phyloP scores from a whole-genome alignment of 2,329 filamentous ascomycete genomes.

The Diaporthe ampelina region DNA sequence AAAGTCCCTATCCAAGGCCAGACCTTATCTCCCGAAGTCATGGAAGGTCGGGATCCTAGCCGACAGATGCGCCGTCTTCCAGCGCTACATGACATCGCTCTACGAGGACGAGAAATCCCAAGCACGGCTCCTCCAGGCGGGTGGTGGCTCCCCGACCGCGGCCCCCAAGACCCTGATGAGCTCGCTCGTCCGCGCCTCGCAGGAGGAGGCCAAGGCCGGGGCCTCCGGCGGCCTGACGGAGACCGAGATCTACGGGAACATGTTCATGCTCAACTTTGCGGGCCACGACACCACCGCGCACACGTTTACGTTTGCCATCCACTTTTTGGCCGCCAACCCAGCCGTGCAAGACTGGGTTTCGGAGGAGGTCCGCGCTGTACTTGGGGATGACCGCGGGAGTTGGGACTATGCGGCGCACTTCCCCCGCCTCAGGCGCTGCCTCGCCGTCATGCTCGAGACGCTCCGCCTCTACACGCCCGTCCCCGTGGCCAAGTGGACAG shows the following conservation, averaged over 20 bases:
- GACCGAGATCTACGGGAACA: conserved; percentile 62
- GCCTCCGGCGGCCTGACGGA: conserved; percentile 50
- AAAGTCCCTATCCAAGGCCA: neutral
- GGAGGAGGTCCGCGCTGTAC: conserved; percentile 53
- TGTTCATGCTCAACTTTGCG: conserved; percentile 63
- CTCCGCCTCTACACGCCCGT: conserved; percentile 57
- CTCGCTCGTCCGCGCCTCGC: conserved; percentile 25
- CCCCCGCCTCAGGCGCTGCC: conserved; percentile 56
- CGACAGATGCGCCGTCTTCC: conserved; percentile 46
- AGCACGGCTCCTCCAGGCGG: neutral
- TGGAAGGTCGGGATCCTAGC: conserved; percentile 47
- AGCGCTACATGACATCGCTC: conserved; percentile 47
- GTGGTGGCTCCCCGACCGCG: neutral
- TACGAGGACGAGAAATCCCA: conserved; percentile 49
- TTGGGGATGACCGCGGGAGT: conserved; percentile 41
- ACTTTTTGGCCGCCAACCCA: conserved; percentile 59
- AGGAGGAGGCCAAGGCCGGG: neutral
- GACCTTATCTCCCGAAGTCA: conserved; percentile 64
- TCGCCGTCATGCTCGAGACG: conserved; percentile 58
- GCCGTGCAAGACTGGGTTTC: conserved; percentile 60
- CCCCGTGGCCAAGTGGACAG: conserved; percentile 9
- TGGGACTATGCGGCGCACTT: conserved; percentile 54
- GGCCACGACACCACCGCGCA: conserved; percentile 66
- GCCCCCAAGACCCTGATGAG: conserved; percentile 12
- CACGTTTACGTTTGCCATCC: conserved; percentile 56